phyloP scores from a whole-genome alignment of 2,329 filamentous ascomycete species.

The Penicillium sp. region DNA sequence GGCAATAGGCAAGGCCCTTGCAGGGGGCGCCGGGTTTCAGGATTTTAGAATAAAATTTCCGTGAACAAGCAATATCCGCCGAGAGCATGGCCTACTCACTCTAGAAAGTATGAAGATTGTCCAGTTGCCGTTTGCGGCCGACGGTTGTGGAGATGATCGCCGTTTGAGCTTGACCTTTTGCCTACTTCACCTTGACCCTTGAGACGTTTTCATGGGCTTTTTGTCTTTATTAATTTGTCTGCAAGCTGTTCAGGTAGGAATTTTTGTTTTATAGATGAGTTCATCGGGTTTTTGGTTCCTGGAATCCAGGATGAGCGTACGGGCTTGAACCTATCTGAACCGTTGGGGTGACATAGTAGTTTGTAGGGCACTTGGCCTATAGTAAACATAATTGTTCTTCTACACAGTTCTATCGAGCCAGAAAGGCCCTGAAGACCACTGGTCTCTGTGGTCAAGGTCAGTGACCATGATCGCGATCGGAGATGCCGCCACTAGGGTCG shows the following conservation, averaged over 20 bases:
- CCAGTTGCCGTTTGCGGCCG: background rate
- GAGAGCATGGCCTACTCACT: background rate
- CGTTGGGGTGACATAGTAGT: too few relatives aligned
- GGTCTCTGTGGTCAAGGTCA: background rate
- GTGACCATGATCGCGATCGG: background rate
- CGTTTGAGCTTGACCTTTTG: background rate
- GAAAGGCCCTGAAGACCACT: too few relatives aligned
- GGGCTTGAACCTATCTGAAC: too few relatives aligned
- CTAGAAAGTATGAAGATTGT: background rate
- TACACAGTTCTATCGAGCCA: too few relatives aligned
- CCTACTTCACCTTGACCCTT: background rate
- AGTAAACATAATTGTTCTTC: too few relatives aligned
- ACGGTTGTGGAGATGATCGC: slow-evolving; percentile 12
- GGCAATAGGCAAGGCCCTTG: slow-evolving; percentile 11
- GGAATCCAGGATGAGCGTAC: too few relatives aligned
- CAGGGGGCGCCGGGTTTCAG: background rate
- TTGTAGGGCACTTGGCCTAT: too few relatives aligned
- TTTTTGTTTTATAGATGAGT: too few relatives aligned
- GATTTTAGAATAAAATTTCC: slow-evolving; percentile 5
- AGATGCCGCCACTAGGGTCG: background rate
- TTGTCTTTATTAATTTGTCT: background rate
- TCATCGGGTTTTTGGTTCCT: too few relatives aligned
- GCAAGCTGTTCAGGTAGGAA: too few relatives aligned
- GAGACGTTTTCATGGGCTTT: background rate
- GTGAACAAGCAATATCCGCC: slow-evolving; percentile 14